These are phyloP conservation scores for Alternaria sp. DNA, from an alignment of 2,329 filamentous ascomycete species.

Conservation along the genomic window DNA sequence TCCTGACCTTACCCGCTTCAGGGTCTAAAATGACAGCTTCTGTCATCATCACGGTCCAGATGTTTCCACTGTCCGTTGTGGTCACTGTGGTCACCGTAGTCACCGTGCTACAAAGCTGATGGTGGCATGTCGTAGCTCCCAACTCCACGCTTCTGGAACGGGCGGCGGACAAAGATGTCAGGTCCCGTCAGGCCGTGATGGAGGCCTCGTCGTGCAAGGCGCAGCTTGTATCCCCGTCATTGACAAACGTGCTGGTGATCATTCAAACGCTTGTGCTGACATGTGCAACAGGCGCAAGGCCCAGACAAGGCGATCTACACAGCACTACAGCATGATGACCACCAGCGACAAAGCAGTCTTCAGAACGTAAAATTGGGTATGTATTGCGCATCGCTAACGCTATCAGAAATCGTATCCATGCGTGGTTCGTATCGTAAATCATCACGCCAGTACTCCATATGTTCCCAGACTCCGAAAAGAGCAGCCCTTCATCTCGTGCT, in stretches of 20 bases:
- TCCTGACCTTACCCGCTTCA: neutral
- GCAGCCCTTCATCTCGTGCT: neutral
- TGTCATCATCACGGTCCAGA: neutral
- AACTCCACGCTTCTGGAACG: conserved; percentile 3
- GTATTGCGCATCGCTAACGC: conserved; percentile 8
- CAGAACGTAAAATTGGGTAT: neutral
- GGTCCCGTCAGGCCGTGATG: conserved; percentile 10
- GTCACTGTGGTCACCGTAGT: neutral
- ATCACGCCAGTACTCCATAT: conserved; percentile 1
- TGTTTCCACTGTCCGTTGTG: neutral
- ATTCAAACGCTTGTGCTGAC: neutral
- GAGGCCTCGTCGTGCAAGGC: conserved; percentile 3
- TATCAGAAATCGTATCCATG: neutral
- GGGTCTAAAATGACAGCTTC: neutral
- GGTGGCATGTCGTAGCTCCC: conserved; percentile 10
- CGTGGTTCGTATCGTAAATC: neutral
- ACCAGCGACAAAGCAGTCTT: neutral
- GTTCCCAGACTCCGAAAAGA: neutral
- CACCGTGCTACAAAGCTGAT: neutral
- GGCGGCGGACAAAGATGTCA: conserved; percentile 13
- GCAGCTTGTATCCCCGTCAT: neutral
- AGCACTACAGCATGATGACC: neutral
- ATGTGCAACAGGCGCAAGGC: neutral
- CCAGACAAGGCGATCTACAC: neutral
- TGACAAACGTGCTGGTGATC: neutral